phyloP scores from a whole-genome alignment of 352 stramenopile genomes.

The Pythium biforme region DNA sequence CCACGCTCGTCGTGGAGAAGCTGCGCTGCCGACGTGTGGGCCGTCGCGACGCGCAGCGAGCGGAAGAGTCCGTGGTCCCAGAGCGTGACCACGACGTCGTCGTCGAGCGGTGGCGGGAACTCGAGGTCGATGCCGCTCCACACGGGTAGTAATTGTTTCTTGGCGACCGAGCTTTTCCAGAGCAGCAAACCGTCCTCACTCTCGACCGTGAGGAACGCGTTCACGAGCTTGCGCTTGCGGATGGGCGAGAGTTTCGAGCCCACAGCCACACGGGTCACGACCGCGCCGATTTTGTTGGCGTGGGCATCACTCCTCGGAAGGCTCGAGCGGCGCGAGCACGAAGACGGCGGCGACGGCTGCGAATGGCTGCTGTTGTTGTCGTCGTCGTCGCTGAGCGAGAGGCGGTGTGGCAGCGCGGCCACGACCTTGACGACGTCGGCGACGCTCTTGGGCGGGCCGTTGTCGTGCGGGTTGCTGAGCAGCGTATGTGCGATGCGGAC shows the following conservation, averaged over 20 bases:
- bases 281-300: slow-evolving; percentile 1
- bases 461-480: slow-evolving; percentile 11
- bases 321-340: background rate
- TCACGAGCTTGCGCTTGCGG: slow-evolving; percentile 32
- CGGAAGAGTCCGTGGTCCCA: slow-evolving; percentile 69
- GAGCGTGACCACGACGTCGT: slow-evolving; percentile 40
- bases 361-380: slow-evolving; percentile 12
- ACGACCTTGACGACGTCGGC: slow-evolving; percentile 22
- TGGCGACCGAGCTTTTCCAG: slow-evolving; percentile 27
- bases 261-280: slow-evolving; percentile 23
- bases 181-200: slow-evolving; percentile 7
- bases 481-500: slow-evolving; percentile 19
- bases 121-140: slow-evolving; percentile 26
- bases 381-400: slow-evolving; percentile 23
- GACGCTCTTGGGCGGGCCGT: slow-evolving; percentile 10
- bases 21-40: slow-evolving; percentile 42
- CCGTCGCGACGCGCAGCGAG: slow-evolving; percentile 53
- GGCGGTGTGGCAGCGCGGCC: slow-evolving; percentile 14
- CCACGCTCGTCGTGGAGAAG: slow-evolving; percentile 37
- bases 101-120: slow-evolving; percentile 38
- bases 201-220: slow-evolving; percentile 29
- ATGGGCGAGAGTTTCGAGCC: slow-evolving; percentile 21
- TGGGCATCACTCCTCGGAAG: background rate
- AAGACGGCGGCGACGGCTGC: background rate
- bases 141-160: slow-evolving; percentile 19